Percentiles rank a stretch among this genome's conserved stretches.
Conservation (phyloP, 2,329 filamentous ascomycete genomes). For the Aspergillus luchuensis region DNA sequence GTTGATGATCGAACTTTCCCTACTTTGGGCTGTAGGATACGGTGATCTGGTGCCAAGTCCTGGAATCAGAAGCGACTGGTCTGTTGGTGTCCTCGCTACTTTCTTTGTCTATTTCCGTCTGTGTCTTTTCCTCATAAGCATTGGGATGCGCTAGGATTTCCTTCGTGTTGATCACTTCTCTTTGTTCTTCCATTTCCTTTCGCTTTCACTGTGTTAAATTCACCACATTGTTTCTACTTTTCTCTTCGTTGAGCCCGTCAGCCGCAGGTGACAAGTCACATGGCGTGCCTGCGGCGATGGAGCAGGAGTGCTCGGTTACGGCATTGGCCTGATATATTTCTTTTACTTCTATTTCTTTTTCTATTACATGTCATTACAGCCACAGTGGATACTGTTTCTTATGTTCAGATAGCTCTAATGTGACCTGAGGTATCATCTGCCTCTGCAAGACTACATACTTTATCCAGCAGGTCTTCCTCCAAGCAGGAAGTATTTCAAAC, state of each 20-base stretch:
- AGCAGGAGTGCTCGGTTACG: slow-evolving; percentile 6
- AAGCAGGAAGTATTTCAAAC: too few species aligned
- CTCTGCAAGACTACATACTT: background rate
- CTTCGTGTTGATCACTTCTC: slow-evolving; percentile 19
- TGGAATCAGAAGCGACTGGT: slow-evolving; percentile 7
- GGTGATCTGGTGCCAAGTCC: slow-evolving; percentile 9
- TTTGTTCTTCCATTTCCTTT: slow-evolving; percentile 19
- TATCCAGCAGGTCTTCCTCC: too few species aligned
- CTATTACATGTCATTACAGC: background rate
- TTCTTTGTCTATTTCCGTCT: slow-evolving; percentile 13
- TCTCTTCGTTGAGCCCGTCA: slow-evolving; percentile 8
- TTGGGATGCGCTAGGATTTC: slow-evolving; percentile 27
- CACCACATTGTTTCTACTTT: slow-evolving; percentile 16
- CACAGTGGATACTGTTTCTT: slow-evolving; percentile 1
- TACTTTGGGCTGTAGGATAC: slow-evolving; percentile 13
- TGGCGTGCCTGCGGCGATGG: background rate
- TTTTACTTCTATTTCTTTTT: background rate
- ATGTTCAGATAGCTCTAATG: slow-evolving; percentile 8
- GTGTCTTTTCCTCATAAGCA: slow-evolving; percentile 21
- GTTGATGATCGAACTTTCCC: slow-evolving; percentile 33
- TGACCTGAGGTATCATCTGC: background rate
- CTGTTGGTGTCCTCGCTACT: slow-evolving; percentile 9
- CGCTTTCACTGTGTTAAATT: slow-evolving; percentile 17
- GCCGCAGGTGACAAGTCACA: background rate
- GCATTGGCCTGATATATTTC: slow-evolving; percentile 4